Evolutionary conservation across 441 rosid species (phyloP), one percentile per base, ranked within the genome.

Genomic region (Euphorbia neoarborescens): DNA sequence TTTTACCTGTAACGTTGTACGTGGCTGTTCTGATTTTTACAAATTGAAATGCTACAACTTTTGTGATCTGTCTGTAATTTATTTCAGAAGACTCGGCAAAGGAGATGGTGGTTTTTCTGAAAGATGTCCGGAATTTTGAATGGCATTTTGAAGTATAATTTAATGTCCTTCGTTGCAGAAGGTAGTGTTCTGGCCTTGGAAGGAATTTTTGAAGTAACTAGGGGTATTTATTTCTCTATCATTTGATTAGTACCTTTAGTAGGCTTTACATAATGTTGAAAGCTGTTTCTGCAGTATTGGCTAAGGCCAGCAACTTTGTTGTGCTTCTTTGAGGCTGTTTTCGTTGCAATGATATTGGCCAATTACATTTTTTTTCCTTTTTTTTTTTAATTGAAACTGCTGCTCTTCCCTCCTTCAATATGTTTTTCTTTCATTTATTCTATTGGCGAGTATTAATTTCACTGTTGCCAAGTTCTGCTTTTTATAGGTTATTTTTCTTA

Each of bases 41-140:
- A 68, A 34, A 2, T 53, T 27, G 24, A 27, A 59, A 25, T 38
- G 6, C 57, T 37, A 20, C 46, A 20, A 27, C 25, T 30, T 14
- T 58, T 58, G 17, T 28, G 2, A 28, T 42, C 51, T 59, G 2
- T 32, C 34, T 44, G 22, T 57, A 12, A 54, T 78, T 14, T 78
- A 57, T 77, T 70, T 30, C 91, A 87, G 94, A 78, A 73, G 75
- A 72, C 73, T 57, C 82, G 82, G 53, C 81, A 67, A 60, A 80
- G 73, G 71, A 87, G 89, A 79, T 89, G 96, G 96, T 85, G 89
- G 83, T 81, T 87, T 75, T 89, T 91, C 80, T 89, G 76, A 78
- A 24, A 58, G 63, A 37, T 62, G 50, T 76, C 24, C 20, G 4
- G 22, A 13, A 44, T 32, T 32, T 32, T 32, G 48, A n/a, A 15